Evolutionary conservation across 2,329 filamentous ascomycete species (phyloP).

Genomic region (Elsinoe australis): DNA sequence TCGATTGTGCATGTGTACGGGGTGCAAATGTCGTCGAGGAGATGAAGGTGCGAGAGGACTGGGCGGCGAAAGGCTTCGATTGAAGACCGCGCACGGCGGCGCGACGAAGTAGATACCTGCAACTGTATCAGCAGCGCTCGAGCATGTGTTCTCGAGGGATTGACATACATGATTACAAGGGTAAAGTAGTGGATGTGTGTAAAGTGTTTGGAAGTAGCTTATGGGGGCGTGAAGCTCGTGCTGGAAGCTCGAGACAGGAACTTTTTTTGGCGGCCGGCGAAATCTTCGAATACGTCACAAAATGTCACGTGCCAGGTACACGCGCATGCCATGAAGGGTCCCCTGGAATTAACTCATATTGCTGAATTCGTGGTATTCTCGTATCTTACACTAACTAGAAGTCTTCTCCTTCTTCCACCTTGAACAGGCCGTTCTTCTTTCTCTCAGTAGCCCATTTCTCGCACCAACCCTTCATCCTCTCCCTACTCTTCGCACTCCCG

Average conservation of each 20-base stretch:
- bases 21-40: conserved; percentile 32
- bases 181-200: too few relatives aligned
- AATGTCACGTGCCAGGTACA: too few relatives aligned
- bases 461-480: conserved; percentile 60
- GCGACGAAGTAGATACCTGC: conserved; percentile 52
- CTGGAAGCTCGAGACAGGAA: not conserved
- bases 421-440: conserved; percentile 54
- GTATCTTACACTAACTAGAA: conserved; percentile 4
- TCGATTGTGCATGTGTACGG: conserved; percentile 33
- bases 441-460: conserved; percentile 57
- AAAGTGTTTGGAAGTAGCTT: not conserved
- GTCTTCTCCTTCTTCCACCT: conserved; percentile 26
- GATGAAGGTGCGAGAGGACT: conserved; percentile 36
- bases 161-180: conserved; percentile 10
- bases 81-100: conserved; percentile 49
- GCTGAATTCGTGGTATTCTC: not conserved
- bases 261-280: not conserved
- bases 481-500: conserved; percentile 54
- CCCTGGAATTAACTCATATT: not conserved
- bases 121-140: not conserved
- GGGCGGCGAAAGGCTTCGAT: conserved; percentile 38
- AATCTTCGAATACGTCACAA: not conserved
- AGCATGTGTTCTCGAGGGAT: not conserved
- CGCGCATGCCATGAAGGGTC: too few relatives aligned
- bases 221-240: not conserved